Base-by-base conservation (phyloP, 208 protist species). In the Vickermania ingenoplastis region DNA sequence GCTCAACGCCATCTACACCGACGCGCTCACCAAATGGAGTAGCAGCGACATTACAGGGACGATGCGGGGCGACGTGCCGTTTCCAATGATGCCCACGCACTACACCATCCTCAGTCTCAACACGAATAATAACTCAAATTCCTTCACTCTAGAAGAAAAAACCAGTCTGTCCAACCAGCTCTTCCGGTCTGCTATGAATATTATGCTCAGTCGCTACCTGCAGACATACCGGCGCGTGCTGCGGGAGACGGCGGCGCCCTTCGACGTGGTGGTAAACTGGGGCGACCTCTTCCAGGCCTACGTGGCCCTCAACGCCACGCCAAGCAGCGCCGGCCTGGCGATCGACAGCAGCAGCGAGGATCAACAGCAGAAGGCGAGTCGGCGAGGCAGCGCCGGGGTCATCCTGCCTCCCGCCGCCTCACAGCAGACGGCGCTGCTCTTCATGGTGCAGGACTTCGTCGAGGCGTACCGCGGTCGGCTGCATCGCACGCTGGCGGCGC, bases 211-310 rank as follows among this genome's bases (percentile, higher is more conserved):
- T 30, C 63, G 72, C 30, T 63, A 73, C 30, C 31, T 89, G 24
- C 77, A 63, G 29, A 52, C 73, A 0, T 65, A 75, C 31, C 77
- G 74, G 36, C 36, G 36, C 17, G 36, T 45, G 36, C 36, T 45
- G 36, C 36, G 36, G 17, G 36, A 45, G 17, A 17, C 17, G 17
- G 36, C 36, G 36, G 17, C 36, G 7, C 65, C 77, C 31, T 63
- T 82, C 23, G 61, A 69, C 28, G 82, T 92, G 0, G 64, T 73
- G 26, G 66, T 92, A 53, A 73, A 77, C 56, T 92, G 86, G 86
- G 72, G 69, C 36, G 73, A 63, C 49, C 68, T 92, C 30, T 29
- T 75, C 28, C 53, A 26, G 1, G 28, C 59, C 3, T 77, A 77
- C 61, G 31, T 60, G 52, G 62, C 61, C 36, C 17, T 45, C 11